Base-by-base conservation (phyloP, 495 filamentous ascomycete genomes). In the Talaromyces ruber region DNA sequence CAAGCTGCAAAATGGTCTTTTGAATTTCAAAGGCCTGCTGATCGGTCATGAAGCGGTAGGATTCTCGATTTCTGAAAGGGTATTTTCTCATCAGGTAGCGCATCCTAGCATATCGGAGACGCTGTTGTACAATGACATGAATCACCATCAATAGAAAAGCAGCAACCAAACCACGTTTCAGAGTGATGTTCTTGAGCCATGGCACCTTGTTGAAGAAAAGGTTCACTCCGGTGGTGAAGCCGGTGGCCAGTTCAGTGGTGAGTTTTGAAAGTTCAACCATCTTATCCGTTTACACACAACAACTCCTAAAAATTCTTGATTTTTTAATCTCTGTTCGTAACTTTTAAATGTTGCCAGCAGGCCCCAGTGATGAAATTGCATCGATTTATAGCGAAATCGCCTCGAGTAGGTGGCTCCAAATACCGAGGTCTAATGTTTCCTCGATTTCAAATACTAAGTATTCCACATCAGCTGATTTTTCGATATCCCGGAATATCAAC, bases 31-130 rank as follows among this genome's bases (percentile, higher is more conserved):
- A 85, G 1, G 86, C 85, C 24, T 88, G 79, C 34, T 82, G 74
- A 62, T 81, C 76, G n/a, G 85, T 88, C 86, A 88, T 89, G 18
- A 67, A 68, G 25, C 80, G 70, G 59, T 88, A 72, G 7, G 83
- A 81, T 26, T 79, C 72, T 2, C 85, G 80, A n/a, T 78, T 82
- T 1, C 76, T 69, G 59, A 80, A 88, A n/a, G 73, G 69, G 61
- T 81, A 80, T 58, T 76, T 75, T 58, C 67, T 67, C 6, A 79
- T 71, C 58, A 86, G 64, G 29, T 65, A 67, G 58, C 73, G 72
- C 51, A 81, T 65, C 9, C 78, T 72, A 5, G 72, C 79, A 62
- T 79, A 79, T 9, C 86, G 84, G 12, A 88, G 72, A n/a, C 70
- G 55, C 2, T 70, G 63, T 56, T 70, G 71, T 51, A 80, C 61